These are phyloP conservation scores for Pythium vanterpoolii DNA, from an alignment of 352 stramenopile genomes.

Conservation along the genomic window DNA sequence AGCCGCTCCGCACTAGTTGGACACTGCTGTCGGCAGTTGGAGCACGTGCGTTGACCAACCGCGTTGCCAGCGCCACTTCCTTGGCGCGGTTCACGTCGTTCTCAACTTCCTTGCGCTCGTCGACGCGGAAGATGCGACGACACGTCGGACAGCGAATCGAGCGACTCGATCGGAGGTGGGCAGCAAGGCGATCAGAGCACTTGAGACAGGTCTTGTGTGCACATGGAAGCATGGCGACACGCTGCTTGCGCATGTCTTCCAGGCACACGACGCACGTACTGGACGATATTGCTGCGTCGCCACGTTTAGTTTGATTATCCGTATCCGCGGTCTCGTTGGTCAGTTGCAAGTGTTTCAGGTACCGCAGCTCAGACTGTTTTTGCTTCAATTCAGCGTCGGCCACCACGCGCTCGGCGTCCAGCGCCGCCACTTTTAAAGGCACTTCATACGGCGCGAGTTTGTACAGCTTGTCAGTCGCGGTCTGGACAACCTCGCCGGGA, in stretches of 20 bases:
- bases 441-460: constrained; percentile 53
- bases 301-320: background rate
- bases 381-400: constrained; percentile 43
- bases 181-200: constrained; percentile 42
- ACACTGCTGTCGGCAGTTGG: background rate
- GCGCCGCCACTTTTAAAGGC: constrained; percentile 27
- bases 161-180: constrained; percentile 18
- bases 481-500: constrained; percentile 36
- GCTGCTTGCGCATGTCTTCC: constrained; percentile 51
- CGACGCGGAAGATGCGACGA: constrained; percentile 23
- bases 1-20: constrained; percentile 28
- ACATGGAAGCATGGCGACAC: constrained; percentile 77
- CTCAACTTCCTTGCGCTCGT: constrained; percentile 13
- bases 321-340: constrained; percentile 1
- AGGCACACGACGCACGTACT: constrained; percentile 77
- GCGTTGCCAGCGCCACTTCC: background rate
- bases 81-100: constrained; percentile 7
- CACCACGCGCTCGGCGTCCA: constrained; percentile 45
- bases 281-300: background rate
- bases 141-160: constrained; percentile 60
- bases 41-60: background rate
- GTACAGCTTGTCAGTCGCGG: constrained; percentile 44
- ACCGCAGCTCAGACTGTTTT: constrained; percentile 56
- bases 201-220: constrained; percentile 78
- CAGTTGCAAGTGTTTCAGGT: constrained; percentile 48